These are phyloP conservation scores for Camelina neglecta DNA, from an alignment of 345 rosid species.

Conservation along the genomic window DNA sequence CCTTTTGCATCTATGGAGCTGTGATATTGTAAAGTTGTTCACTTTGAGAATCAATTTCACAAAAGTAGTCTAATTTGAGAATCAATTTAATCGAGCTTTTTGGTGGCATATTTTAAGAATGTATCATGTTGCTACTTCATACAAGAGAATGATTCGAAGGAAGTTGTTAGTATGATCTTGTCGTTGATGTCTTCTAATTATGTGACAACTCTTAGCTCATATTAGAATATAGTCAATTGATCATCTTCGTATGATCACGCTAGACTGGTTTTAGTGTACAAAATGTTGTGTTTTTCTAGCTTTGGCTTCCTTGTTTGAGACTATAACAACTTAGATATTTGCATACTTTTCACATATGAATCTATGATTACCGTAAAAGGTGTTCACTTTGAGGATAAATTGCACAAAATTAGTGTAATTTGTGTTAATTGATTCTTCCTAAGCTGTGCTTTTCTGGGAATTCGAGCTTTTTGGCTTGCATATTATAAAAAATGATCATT, in stretches of 20 bases:
- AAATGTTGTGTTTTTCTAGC: too few relatives aligned
- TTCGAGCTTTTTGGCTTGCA: background rate
- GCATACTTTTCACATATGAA: background rate
- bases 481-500: background rate
- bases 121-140: background rate
- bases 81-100: too few relatives aligned
- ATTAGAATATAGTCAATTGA: too few relatives aligned
- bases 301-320: too few relatives aligned
- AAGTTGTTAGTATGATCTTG: conserved; percentile 10
- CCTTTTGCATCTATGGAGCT: background rate
- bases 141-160: background rate
- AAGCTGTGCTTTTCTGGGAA: background rate
- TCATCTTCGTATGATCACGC: too few relatives aligned
- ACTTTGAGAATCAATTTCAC: too few relatives aligned
- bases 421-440: background rate
- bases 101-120: too few relatives aligned
- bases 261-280: too few relatives aligned
- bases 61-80: too few relatives aligned
- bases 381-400: background rate
- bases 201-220: too few relatives aligned
- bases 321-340: conserved; percentile 13
- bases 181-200: background rate
- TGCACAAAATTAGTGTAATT: background rate
- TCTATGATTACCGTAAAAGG: conserved; percentile 10
- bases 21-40: background rate